phyloP scores from a whole-genome alignment of 2,329 filamentous ascomycete species.

The Alternaria triticina region DNA sequence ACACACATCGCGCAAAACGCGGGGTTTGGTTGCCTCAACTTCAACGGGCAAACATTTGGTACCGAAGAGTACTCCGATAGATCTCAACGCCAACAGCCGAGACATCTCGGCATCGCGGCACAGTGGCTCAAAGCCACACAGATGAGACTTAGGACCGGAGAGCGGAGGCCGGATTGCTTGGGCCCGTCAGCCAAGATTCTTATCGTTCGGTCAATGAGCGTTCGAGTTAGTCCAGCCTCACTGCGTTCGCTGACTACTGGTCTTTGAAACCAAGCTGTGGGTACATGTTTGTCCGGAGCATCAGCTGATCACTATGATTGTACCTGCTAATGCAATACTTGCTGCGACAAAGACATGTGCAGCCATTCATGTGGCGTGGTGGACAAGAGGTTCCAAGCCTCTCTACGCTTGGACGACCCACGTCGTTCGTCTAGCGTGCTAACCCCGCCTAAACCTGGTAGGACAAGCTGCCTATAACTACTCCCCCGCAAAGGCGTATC shows the following conservation, averaged over 20 bases:
- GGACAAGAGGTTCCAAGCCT: conserved; percentile 27
- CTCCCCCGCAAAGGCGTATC: conserved; percentile 28
- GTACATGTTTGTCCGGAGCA: conserved; percentile 1
- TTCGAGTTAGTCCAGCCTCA: conserved; percentile 10
- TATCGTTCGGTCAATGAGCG: conserved; percentile 24
- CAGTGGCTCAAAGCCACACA: conserved; percentile 15
- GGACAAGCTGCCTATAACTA: conserved; percentile 41
- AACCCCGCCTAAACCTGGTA: conserved; percentile 38
- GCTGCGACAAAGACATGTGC: background rate
- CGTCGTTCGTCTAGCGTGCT: conserved; percentile 37
- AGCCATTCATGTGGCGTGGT: conserved; percentile 24
- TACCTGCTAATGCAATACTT: background rate
- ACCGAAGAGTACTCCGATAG: conserved; percentile 8
- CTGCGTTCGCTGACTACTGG: background rate
- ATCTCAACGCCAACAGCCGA: conserved; percentile 30
- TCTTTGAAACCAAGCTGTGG: conserved; percentile 5
- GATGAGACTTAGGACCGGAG: conserved; percentile 19
- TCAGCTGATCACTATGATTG: conserved; percentile 6
- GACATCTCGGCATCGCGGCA: conserved; percentile 40
- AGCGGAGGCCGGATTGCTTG: conserved; percentile 36
- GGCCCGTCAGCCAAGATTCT: conserved; percentile 43
- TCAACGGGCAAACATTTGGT: conserved; percentile 3
- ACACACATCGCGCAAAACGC: background rate
- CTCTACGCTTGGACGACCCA: conserved; percentile 39
- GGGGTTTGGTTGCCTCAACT: conserved; percentile 5